These are phyloP conservation scores for Termitomyces sp. DNA, from an alignment of 768 basidiomycete species.

Conservation along the genomic window DNA sequence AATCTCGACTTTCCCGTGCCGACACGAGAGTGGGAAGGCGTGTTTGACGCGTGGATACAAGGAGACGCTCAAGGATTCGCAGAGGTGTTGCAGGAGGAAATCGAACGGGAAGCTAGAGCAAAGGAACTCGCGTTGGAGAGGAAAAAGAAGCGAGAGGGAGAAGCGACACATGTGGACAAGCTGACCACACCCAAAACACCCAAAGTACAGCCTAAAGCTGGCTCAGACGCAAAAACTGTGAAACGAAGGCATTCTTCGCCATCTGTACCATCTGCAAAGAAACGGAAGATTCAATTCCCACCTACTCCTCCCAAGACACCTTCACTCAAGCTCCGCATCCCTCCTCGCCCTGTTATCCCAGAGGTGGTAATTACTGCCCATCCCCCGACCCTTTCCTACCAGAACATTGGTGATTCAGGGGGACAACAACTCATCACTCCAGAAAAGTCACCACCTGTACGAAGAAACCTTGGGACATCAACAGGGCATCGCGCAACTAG, in stretches of 20 bases:
- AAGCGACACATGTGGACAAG: conserved; percentile 23
- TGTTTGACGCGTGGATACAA: conserved; percentile 88
- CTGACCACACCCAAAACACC: background rate
- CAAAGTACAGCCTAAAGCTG: conserved; percentile 1
- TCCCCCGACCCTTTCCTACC: conserved; percentile 5
- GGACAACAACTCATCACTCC: conserved; percentile 17
- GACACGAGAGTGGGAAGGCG: conserved; percentile 82
- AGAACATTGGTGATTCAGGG: conserved; percentile 1
- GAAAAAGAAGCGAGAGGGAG: conserved; percentile 57
- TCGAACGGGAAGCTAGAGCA: conserved; percentile 51
- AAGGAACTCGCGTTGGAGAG: conserved; percentile 57
- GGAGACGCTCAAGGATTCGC: conserved; percentile 87
- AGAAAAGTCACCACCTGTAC: conserved; percentile 17
- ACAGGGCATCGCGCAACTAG: background rate
- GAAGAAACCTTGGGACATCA: background rate
- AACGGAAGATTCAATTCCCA: conserved; percentile 16
- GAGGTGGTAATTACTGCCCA: conserved; percentile 18
- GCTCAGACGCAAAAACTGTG: conserved; percentile 1
- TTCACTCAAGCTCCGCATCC: conserved; percentile 16
- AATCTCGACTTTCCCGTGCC: conserved; percentile 88
- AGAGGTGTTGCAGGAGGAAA: conserved; percentile 52
- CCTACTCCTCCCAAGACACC: conserved; percentile 21
- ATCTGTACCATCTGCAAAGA: conserved; percentile 16
- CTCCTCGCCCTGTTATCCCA: conserved; percentile 14
- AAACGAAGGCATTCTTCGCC: conserved; percentile 15